A percentile compares a stretch with the other conserved stretches of the same genome.
phyloP scores from a whole-genome alignment of 768 basidiomycete species.

The Pleurotus pulmonarius region DNA sequence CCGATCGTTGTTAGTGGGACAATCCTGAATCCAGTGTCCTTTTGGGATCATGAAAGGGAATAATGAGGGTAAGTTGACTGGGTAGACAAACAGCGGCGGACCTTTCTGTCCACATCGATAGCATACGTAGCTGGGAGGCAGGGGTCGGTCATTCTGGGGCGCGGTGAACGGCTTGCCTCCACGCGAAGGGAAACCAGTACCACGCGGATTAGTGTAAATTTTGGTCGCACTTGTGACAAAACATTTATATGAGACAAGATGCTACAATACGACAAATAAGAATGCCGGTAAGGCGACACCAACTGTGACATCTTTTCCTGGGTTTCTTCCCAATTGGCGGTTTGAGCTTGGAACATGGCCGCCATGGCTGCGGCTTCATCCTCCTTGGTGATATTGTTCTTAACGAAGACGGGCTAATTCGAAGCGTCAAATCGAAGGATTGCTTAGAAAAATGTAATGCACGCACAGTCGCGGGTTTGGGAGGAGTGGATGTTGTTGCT shows the following conservation, averaged over 20 bases:
- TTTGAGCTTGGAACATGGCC: conserved; percentile 96
- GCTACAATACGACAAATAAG: conserved; percentile 55
- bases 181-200: conserved; percentile 58
- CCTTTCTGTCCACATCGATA: conserved; percentile 99
- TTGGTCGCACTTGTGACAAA: conserved; percentile 60
- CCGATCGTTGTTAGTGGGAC: conserved; percentile 95
- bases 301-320: conserved; percentile 99
- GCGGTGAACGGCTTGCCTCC: conserved; percentile 55
- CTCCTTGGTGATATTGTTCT: conserved; percentile 47
- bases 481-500: conserved; percentile 19
- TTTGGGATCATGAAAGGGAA: conserved; percentile 12
- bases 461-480: conserved; percentile 29
- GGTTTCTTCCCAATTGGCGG: conserved; percentile 95
- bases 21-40: conserved; percentile 99
- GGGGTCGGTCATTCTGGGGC: conserved; percentile 62
- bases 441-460: conserved; percentile 1
- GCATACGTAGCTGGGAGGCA: conserved; percentile 96
- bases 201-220: conserved; percentile 62
- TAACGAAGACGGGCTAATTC: conserved; percentile 28
- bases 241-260: conserved; percentile 66
- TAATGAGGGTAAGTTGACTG: not conserved
- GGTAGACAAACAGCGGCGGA: conserved; percentile 23
- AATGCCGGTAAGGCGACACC: conserved; percentile 59
- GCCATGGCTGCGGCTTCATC: conserved; percentile 96
- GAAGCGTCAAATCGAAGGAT: conserved; percentile 8